phyloP scores from a whole-genome alignment of 495 filamentous ascomycete species.

The Aspergillus cristatus region DNA sequence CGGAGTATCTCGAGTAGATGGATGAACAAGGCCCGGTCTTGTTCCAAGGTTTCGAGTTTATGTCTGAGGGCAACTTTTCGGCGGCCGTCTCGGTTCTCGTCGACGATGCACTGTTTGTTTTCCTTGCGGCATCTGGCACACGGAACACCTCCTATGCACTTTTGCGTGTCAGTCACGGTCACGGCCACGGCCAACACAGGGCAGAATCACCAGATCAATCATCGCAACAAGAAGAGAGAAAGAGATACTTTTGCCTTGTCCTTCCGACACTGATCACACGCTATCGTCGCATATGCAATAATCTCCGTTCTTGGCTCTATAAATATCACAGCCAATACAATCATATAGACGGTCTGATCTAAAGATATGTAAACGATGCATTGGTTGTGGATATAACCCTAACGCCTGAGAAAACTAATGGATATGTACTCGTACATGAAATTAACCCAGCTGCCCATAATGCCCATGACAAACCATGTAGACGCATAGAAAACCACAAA shows the following conservation, averaged over 20 bases:
- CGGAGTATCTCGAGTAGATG: conserved; percentile 13
- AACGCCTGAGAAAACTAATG: no score
- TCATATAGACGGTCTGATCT: no score
- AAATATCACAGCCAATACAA: no score
- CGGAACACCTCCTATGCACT: background rate
- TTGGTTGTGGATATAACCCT: no score
- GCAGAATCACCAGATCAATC: background rate
- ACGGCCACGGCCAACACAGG: background rate
- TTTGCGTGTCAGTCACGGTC: conserved; percentile 4
- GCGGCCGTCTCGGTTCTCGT: conserved; percentile 17
- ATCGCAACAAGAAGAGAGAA: background rate
- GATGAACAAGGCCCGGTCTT: conserved; percentile 15
- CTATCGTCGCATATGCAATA: background rate
- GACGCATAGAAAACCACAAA: no score
- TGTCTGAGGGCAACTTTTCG: conserved; percentile 15
- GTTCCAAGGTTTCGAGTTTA: conserved; percentile 16
- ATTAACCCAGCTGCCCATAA: no score
- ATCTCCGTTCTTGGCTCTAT: no score
- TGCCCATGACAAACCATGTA: no score
- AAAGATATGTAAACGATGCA: no score
- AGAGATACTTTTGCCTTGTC: background rate
- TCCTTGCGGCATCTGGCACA: conserved; percentile 9
- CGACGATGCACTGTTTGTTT: conserved; percentile 10
- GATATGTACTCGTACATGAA: no score
- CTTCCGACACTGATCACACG: background rate